These are phyloP conservation scores for Amanita inopinata DNA, from an alignment of 768 basidiomycete species.

Conservation along the genomic window DNA sequence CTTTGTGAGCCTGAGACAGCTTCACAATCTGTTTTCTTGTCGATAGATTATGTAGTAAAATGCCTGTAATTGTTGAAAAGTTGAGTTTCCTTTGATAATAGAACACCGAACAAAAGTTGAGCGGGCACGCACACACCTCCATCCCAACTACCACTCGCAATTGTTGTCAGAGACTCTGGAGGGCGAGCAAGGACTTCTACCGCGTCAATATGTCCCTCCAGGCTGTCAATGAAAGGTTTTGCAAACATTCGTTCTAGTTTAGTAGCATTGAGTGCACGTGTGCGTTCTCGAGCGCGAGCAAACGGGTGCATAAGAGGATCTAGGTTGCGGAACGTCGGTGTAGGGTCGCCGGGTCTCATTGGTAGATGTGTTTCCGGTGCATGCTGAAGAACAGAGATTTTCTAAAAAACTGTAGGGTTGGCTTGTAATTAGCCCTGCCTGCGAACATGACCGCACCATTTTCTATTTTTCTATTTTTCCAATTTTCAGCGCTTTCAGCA, in stretches of 20 bases:
- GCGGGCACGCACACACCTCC: constrained; percentile 55
- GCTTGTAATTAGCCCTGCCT: too few species aligned
- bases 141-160: constrained; percentile 93
- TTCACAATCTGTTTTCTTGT: constrained; percentile 42
- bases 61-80: constrained; percentile 33
- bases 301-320: constrained; percentile 96
- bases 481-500: too few species aligned
- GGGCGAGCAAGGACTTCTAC: constrained; percentile 78
- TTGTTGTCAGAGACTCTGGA: constrained; percentile 59
- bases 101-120: background rate
- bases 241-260: constrained; percentile 98
- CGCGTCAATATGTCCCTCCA: constrained; percentile 92
- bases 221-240: constrained; percentile 85
- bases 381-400: constrained; percentile 84
- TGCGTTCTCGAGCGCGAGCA: constrained; percentile 85
- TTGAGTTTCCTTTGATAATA: background rate
- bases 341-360: constrained; percentile 68
- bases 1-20: constrained; percentile 68
- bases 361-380: constrained; percentile 68
- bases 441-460: too few species aligned
- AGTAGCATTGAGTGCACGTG: constrained; percentile 85
- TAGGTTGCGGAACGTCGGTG: constrained; percentile 84
- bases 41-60: constrained; percentile 78
- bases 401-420: too few species aligned
- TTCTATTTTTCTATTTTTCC: too few species aligned